These are phyloP conservation scores for baker's yeast (Saccharomyces cerevisiae) DNA, from an alignment of 805 yeast genomes.

Conservation along the genomic window DNA sequence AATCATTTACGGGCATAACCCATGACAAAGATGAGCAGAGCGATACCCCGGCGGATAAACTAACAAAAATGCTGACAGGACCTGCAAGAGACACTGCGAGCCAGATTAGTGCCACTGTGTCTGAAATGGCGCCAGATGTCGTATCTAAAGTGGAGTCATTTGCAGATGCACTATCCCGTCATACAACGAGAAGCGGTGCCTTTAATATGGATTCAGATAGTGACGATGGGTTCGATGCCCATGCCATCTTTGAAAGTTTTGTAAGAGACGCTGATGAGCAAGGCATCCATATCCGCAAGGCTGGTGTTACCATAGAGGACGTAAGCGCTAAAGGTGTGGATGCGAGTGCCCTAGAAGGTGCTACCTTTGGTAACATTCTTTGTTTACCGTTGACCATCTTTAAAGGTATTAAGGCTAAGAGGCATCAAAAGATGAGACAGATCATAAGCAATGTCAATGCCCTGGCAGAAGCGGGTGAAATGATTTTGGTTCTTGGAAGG, in stretches of 20 bases:
- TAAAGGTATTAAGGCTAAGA: constrained; percentile 14
- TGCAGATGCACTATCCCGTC: constrained; percentile 22
- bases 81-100: constrained; percentile 1
- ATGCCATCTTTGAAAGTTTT: constrained; percentile 24
- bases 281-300: constrained; percentile 34
- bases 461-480: constrained; percentile 52
- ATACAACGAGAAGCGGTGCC: constrained; percentile 16
- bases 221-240: constrained; percentile 3
- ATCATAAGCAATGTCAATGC: constrained; percentile 34
- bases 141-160: constrained; percentile 18
- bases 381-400: constrained; percentile 15
- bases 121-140: constrained; percentile 9
- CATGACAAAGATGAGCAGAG: neutral
- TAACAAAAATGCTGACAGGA: constrained; percentile 9
- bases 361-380: constrained; percentile 30
- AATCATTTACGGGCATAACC: neutral
- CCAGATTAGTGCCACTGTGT: neutral
- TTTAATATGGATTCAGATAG: constrained; percentile 5
- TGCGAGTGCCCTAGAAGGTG: constrained; percentile 26
- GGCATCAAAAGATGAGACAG: constrained; percentile 25
- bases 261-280: constrained; percentile 33
- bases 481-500: constrained; percentile 60
- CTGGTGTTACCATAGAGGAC: constrained; percentile 34
- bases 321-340: constrained; percentile 31
- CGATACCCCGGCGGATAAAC: constrained; percentile 10